These are phyloP conservation scores for Blumeria hordei DNA, from an alignment of 2,329 filamentous ascomycete genomes.

Conservation along the genomic window DNA sequence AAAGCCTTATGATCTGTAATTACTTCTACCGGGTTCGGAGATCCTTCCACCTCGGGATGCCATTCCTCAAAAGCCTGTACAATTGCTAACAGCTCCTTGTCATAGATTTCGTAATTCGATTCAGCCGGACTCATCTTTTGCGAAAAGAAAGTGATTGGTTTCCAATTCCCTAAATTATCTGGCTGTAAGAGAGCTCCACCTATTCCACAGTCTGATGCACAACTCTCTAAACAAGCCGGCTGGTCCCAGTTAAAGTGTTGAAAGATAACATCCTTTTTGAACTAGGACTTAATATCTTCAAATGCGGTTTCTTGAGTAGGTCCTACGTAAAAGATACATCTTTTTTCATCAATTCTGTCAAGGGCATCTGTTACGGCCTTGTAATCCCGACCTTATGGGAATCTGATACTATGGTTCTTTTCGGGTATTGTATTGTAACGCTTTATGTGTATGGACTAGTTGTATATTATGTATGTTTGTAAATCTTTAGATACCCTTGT, in stretches of 20 bases:
- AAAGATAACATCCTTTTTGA: not conserved
- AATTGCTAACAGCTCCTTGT: not conserved
- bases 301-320: not conserved
- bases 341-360: not conserved
- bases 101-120: not conserved
- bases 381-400: too few species aligned
- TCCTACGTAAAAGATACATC: not conserved
- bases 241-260: not conserved
- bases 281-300: not conserved
- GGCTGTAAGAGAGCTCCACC: not conserved
- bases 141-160: not conserved
- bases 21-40: not conserved
- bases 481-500: too few species aligned
- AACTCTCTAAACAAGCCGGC: not conserved
- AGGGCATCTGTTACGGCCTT: too few species aligned
- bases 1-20: not conserved
- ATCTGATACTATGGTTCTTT: too few species aligned
- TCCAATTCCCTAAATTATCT: not conserved
- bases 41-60: not conserved
- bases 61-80: not conserved
- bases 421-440: too few species aligned
- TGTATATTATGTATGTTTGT: too few species aligned
- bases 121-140: not conserved
- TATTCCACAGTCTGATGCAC: not conserved
- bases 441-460: too few species aligned